phyloP scores from a whole-genome alignment of 75 land plant species.

The Azolla pinnata region DNA sequence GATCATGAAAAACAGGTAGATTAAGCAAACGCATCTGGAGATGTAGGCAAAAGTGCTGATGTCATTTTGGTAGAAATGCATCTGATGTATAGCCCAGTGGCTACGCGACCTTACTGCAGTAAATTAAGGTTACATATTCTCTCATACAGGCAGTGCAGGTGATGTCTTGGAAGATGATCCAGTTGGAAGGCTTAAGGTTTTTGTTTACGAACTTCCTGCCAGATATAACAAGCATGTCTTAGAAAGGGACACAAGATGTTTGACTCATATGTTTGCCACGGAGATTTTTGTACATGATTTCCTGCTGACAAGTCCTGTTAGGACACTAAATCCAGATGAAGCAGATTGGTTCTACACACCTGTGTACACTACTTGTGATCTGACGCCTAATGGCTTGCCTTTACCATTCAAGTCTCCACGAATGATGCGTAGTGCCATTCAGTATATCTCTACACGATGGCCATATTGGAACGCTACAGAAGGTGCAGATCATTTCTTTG shows the following conservation, averaged over 20 bases:
- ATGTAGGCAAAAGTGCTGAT: neutral
- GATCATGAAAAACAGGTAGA: neutral
- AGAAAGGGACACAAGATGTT: constrained; percentile 10
- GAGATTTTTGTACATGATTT: constrained; percentile 14
- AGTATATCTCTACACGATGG: constrained; percentile 17
- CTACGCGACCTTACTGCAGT: neutral
- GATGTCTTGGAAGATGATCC: constrained; percentile 42
- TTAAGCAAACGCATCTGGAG: neutral
- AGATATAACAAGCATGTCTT: constrained; percentile 16
- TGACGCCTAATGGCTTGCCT: constrained; percentile 26
- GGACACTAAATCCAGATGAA: constrained; percentile 21
- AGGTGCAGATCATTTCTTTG: constrained; percentile 24
- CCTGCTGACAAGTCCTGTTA: constrained; percentile 10
- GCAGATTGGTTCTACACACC: constrained; percentile 26
- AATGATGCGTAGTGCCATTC: constrained; percentile 25
- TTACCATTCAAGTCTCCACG: constrained; percentile 22
- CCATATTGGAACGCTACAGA: constrained; percentile 24
- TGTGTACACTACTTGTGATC: constrained; percentile 19
- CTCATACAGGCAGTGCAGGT: constrained; percentile 29
- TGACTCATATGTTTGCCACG: constrained; percentile 25
- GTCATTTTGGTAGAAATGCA: neutral
- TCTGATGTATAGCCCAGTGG: neutral
- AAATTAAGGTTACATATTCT: neutral
- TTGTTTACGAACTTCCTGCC: constrained; percentile 27
- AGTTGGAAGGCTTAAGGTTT: constrained; percentile 36